Evolutionary conservation across 2,329 filamentous ascomycete genomes (phyloP).

Genomic region (Drechslerella stenobrocha): DNA sequence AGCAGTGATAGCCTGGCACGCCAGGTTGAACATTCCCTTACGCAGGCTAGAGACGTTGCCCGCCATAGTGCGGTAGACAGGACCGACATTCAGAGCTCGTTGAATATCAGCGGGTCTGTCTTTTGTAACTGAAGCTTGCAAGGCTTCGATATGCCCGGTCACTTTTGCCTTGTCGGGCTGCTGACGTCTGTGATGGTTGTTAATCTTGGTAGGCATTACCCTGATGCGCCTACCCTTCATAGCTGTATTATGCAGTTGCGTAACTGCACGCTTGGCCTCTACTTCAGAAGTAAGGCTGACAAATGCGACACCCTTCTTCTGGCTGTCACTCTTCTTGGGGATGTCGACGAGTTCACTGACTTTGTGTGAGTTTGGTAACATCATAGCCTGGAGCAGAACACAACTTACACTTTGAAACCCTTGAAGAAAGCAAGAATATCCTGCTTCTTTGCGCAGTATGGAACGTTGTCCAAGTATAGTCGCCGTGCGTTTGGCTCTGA

Average conservation of each 20-base stretch:
- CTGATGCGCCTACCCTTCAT: conserved; percentile 25
- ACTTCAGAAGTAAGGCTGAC: conserved; percentile 27
- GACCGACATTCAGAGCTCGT: background rate
- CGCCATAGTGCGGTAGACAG: background rate
- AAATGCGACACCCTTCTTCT: conserved; percentile 19
- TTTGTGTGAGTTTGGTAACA: background rate
- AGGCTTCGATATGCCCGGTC: no score
- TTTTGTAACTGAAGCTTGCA: background rate
- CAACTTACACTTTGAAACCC: conserved; percentile 37
- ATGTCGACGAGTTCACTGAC: conserved; percentile 28
- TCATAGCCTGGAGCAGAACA: background rate
- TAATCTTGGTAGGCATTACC: conserved; percentile 21
- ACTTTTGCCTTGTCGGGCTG: conserved; percentile 15
- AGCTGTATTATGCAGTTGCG: conserved; percentile 15
- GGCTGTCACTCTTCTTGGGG: conserved; percentile 26
- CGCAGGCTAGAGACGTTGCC: conserved; percentile 19
- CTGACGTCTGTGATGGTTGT: conserved; percentile 4
- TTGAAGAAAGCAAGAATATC: conserved; percentile 34
- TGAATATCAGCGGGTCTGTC: background rate
- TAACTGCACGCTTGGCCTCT: conserved; percentile 27
- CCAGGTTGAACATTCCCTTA: conserved; percentile 27
- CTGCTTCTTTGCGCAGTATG: conserved; percentile 30
- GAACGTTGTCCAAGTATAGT: conserved; percentile 38
- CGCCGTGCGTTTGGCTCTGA: conserved; percentile 20
- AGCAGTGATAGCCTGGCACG: conserved; percentile 23